Conservation (phyloP, 495 filamentous ascomycete genomes). For the Trichoderma gamsii region DNA sequence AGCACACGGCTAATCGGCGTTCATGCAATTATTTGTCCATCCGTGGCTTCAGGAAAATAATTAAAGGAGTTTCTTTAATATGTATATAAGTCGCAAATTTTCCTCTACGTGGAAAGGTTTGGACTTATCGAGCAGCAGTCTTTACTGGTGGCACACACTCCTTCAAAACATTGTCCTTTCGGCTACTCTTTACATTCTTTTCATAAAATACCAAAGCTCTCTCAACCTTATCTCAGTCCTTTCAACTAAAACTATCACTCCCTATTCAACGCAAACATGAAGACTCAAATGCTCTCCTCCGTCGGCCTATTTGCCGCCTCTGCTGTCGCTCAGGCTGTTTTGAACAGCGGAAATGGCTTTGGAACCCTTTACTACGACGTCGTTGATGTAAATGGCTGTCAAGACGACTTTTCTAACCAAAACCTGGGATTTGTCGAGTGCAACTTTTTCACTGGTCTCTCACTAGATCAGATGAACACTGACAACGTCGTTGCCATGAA, state of each 20-base stretch:
- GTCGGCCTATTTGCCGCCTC: slow-evolving; percentile 2
- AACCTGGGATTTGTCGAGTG: neutral
- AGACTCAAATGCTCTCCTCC: neutral
- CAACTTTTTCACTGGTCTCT: neutral
- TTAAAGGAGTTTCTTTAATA: neutral
- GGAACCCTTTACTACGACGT: slow-evolving; percentile 8
- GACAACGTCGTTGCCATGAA: slow-evolving; percentile 1
- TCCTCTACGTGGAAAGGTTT: neutral
- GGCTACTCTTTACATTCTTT: neutral
- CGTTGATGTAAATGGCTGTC: neutral
- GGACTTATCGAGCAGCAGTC: neutral
- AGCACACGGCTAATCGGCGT: neutral
- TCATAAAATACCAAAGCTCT: neutral
- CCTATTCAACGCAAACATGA: neutral
- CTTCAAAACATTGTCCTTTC: neutral
- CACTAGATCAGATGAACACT: neutral
- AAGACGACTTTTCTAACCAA: neutral
- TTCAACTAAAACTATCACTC: neutral
- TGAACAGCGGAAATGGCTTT: neutral
- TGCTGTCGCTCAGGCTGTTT: neutral
- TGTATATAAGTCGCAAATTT: neutral
- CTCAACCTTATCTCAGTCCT: no score
- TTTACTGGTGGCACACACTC: neutral
- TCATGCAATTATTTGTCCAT: neutral
- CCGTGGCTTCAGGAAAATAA: neutral